A percentile compares a stretch with the other conserved stretches of the same genome.
These are phyloP conservation scores for Arabidopsis hybrid DNA, from an alignment of 441 rosid species.

Conservation along the genomic window DNA sequence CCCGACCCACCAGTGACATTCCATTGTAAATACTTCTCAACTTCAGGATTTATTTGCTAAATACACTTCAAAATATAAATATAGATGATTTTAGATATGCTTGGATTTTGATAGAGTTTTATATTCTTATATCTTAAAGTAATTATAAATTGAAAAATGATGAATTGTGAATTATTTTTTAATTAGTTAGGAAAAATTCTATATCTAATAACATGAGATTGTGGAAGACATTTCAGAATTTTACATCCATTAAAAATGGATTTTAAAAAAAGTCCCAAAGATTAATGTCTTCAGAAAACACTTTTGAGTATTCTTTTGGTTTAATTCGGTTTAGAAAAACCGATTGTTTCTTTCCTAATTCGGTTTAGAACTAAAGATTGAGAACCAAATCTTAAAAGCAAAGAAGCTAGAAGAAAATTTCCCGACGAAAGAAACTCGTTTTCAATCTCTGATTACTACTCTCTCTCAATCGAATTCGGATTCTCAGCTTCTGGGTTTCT, in stretches of 20 bases:
- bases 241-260: background rate
- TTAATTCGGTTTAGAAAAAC: conserved; percentile 19
- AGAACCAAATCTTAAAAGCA: background rate
- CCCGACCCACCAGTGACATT: too few species aligned
- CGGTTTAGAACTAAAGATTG: background rate
- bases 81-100: too few species aligned
- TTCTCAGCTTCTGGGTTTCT: background rate
- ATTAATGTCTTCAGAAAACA: background rate
- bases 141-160: too few species aligned
- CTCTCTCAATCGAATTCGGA: conserved; percentile 9
- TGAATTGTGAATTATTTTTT: too few species aligned
- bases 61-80: too few species aligned
- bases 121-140: too few species aligned
- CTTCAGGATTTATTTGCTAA: too few species aligned
- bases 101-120: too few species aligned
- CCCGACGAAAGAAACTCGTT: background rate
- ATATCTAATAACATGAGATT: background rate
- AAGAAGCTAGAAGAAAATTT: background rate
- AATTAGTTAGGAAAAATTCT: too few species aligned
- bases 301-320: background rate
- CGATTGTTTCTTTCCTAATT: background rate
- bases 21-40: too few species aligned
- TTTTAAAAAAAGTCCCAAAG: background rate
- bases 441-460: conserved; percentile 4
- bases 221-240: background rate